These are phyloP conservation scores for Penicillium sp. DNA, from an alignment of 2,329 filamentous ascomycete species.

Conservation along the genomic window DNA sequence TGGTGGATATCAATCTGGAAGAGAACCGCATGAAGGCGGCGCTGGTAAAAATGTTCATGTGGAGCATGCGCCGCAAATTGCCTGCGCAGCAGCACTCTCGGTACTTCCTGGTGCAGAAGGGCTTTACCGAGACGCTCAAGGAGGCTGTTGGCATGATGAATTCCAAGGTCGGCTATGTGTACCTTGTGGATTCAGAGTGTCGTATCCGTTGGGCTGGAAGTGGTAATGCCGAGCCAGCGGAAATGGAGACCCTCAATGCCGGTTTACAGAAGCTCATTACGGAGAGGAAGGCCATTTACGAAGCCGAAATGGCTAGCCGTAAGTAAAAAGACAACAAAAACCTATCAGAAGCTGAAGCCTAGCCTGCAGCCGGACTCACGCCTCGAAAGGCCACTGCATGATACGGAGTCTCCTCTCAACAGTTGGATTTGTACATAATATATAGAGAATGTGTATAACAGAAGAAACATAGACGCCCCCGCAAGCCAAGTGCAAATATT, in stretches of 20 bases:
- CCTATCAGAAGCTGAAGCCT: background rate
- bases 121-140: constrained; percentile 59
- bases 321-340: background rate
- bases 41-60: constrained; percentile 60
- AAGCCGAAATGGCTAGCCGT: background rate
- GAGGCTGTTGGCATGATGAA: constrained; percentile 74
- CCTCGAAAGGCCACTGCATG: background rate
- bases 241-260: constrained; percentile 49
- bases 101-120: constrained; percentile 64
- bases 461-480: constrained; percentile 24
- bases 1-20: constrained; percentile 86
- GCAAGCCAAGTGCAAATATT: constrained; percentile 19
- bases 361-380: constrained; percentile 11
- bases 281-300: constrained; percentile 38
- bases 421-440: constrained; percentile 32
- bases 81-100: constrained; percentile 56
- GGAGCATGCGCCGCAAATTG: constrained; percentile 52
- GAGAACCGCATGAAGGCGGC: constrained; percentile 70
- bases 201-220: constrained; percentile 94
- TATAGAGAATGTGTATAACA: constrained; percentile 35
- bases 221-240: constrained; percentile 46
- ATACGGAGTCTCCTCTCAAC: constrained; percentile 20
- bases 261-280: constrained; percentile 48
- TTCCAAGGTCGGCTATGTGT: constrained; percentile 90
- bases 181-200: constrained; percentile 83